Evolutionary conservation across 768 basidiomycete genomes (phyloP).

Genomic region (Rubroboletus pulcherrimus): DNA sequence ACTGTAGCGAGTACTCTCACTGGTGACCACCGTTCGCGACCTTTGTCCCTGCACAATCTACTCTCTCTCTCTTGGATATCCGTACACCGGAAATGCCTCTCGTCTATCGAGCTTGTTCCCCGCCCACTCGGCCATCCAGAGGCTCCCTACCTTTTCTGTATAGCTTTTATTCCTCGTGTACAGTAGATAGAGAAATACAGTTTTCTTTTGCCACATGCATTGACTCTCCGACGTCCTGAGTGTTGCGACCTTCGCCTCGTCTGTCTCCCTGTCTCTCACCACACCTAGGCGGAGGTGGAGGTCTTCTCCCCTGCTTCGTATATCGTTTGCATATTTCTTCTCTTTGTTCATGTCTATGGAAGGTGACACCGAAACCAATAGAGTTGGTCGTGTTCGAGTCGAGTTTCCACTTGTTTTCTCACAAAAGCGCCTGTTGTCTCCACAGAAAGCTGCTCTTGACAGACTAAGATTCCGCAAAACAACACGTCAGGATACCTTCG

Average conservation of each 20-base stretch:
- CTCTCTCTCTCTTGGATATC: not conserved
- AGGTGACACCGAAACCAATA: slow-evolving; percentile 42
- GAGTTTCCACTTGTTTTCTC: slow-evolving; percentile 29
- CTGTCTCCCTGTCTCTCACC: slow-evolving; percentile 20
- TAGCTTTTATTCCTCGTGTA: slow-evolving; percentile 26
- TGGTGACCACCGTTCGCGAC: not conserved
- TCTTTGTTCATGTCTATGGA: slow-evolving; percentile 44
- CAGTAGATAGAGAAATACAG: slow-evolving; percentile 35
- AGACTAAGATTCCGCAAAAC: slow-evolving; percentile 48
- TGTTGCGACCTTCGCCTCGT: slow-evolving; percentile 33
- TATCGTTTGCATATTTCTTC: slow-evolving; percentile 16
- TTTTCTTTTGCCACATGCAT: slow-evolving; percentile 43
- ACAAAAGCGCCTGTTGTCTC: slow-evolving; percentile 30
- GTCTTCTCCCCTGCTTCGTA: slow-evolving; percentile 10
- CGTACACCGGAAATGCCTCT: not conserved
- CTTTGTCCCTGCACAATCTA: not conserved
- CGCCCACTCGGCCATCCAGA: not conserved
- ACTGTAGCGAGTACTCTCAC: not conserved
- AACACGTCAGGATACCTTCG: slow-evolving; percentile 29
- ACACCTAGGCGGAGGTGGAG: slow-evolving; percentile 16
- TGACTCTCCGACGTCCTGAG: slow-evolving; percentile 52
- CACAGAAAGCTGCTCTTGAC: slow-evolving; percentile 42
- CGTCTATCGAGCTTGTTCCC: not conserved
- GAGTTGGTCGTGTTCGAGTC: slow-evolving; percentile 43
- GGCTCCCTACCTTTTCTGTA: slow-evolving; percentile 16